Conservation (phyloP, 2,329 filamentous ascomycete species). For the Rasamsonia emersonii region DNA sequence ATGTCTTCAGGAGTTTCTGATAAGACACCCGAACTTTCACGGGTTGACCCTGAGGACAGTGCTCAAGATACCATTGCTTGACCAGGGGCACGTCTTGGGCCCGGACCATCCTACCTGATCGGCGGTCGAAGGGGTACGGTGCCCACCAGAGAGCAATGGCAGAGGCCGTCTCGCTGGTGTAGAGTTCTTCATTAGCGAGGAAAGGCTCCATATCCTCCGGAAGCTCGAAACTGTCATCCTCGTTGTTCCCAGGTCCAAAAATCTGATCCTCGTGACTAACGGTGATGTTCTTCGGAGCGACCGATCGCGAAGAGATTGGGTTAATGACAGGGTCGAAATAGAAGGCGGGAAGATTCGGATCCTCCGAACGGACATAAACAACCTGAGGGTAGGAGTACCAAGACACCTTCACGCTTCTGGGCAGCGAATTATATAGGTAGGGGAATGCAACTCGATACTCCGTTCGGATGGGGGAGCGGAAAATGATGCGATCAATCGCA, state of each 20-base stretch:
- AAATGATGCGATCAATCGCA: slow-evolving; percentile 97
- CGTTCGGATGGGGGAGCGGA: slow-evolving; percentile 86
- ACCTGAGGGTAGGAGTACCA: slow-evolving; percentile 93
- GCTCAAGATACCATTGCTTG: slow-evolving; percentile 98
- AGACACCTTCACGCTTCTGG: slow-evolving; percentile 82
- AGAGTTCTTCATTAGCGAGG: slow-evolving; percentile 78
- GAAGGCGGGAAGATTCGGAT: slow-evolving; percentile 84
- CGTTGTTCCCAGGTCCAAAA: slow-evolving; percentile 71
- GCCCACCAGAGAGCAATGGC: slow-evolving; percentile 98
- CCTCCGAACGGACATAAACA: slow-evolving; percentile 81
- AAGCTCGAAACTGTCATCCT: slow-evolving; percentile 79
- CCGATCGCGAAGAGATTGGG: slow-evolving; percentile 88
- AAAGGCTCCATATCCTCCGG: slow-evolving; percentile 78
- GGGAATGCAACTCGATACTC: slow-evolving; percentile 94
- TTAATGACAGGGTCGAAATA: slow-evolving; percentile 98
- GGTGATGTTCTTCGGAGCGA: slow-evolving; percentile 88
- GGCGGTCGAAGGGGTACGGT: slow-evolving; percentile 87
- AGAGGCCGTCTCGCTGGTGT: slow-evolving; percentile 78
- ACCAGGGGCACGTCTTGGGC: slow-evolving; percentile 94
- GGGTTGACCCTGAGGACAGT: slow-evolving; percentile 80
- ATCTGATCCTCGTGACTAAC: slow-evolving; percentile 88
- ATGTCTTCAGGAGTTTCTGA: slow-evolving; percentile 94
- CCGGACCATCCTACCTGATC: slow-evolving; percentile 91
- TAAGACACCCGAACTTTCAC: slow-evolving; percentile 98
- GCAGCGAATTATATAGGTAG: slow-evolving; percentile 91